Conservation (phyloP, 2,329 filamentous ascomycete genomes). For the Septoria linicola region DNA sequence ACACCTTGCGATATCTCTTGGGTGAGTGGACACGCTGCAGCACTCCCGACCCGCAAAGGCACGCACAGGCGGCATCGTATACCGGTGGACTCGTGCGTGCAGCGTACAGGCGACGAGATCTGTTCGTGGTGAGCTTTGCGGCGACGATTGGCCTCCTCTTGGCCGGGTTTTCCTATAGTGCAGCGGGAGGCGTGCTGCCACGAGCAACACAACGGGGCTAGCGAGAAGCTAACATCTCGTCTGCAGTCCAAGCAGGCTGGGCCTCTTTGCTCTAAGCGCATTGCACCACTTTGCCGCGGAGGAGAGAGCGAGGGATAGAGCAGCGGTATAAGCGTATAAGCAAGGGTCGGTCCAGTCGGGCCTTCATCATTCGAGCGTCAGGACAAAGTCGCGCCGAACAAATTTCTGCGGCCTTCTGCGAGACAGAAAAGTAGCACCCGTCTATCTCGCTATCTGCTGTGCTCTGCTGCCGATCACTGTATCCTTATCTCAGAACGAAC, state of each 20-base stretch:
- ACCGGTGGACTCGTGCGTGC: not conserved
- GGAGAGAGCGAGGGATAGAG: not conserved
- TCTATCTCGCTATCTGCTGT: not conserved
- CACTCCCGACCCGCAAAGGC: no score
- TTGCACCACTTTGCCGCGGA: not conserved
- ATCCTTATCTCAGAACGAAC: constrained; percentile 1
- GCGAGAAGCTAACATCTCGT: not conserved
- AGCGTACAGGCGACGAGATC: not conserved
- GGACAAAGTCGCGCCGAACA: no score
- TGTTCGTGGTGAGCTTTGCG: not conserved
- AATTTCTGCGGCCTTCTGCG: no score
- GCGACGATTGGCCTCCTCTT: not conserved
- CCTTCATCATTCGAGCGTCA: not conserved
- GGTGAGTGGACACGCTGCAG: no score
- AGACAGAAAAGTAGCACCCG: not conserved
- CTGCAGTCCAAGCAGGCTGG: not conserved
- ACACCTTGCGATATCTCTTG: no score
- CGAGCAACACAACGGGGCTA: constrained; percentile 3
- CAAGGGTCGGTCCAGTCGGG: not conserved
- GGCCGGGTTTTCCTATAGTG: not conserved
- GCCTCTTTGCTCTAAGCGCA: not conserved
- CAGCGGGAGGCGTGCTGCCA: constrained; percentile 9
- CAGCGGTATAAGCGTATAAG: not conserved
- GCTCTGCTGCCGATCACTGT: constrained; percentile 4
- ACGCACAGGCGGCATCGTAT: no score